Percentiles rank a stretch among this genome's conserved stretches.
Evolutionary conservation across 169 alveolate species (phyloP).

Genomic region (Eimeria sp.): DNA sequence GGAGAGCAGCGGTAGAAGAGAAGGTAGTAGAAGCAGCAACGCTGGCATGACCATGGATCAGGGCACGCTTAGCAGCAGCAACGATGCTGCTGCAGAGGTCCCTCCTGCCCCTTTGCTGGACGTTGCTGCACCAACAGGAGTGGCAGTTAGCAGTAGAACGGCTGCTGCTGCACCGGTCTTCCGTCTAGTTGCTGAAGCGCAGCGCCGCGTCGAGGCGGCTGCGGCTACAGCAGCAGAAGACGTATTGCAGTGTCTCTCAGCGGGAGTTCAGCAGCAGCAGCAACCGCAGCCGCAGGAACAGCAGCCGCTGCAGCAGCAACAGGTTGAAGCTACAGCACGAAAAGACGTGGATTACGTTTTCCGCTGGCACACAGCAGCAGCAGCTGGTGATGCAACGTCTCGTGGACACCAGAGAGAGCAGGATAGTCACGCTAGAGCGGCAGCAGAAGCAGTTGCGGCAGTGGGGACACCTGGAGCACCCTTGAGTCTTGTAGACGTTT

Average conservation of each 20-base stretch:
- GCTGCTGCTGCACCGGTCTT: constrained; percentile 32
- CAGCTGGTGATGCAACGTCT: constrained; percentile 1
- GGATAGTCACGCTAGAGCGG: not conserved
- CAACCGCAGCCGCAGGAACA: constrained; percentile 9
- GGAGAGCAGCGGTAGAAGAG: not conserved
- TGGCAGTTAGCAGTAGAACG: not conserved
- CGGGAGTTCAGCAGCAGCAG: constrained; percentile 66
- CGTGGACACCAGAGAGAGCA: constrained; percentile 11
- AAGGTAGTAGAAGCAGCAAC: constrained; percentile 8
- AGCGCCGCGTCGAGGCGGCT: constrained; percentile 62
- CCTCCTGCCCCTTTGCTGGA: not conserved
- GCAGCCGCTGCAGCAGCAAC: constrained; percentile 65
- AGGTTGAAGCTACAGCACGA: constrained; percentile 46
- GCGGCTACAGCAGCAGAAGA: constrained; percentile 63
- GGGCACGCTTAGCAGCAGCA: constrained; percentile 26
- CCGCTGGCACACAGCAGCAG: constrained; percentile 64
- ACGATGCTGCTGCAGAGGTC: constrained; percentile 11
- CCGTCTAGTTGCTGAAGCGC: constrained; percentile 66
- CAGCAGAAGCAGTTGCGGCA: constrained; percentile 35
- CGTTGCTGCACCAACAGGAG: constrained; percentile 18
- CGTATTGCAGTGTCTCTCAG: constrained; percentile 16
- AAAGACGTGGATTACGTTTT: constrained; percentile 41
- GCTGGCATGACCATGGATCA: constrained; percentile 5
- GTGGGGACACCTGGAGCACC: constrained; percentile 65
- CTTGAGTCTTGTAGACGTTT: constrained; percentile 47